A percentile compares a stretch with the other conserved stretches of the same genome.
These are phyloP conservation scores for Suillus americanus DNA, from an alignment of 768 basidiomycete species.

Conservation along the genomic window DNA sequence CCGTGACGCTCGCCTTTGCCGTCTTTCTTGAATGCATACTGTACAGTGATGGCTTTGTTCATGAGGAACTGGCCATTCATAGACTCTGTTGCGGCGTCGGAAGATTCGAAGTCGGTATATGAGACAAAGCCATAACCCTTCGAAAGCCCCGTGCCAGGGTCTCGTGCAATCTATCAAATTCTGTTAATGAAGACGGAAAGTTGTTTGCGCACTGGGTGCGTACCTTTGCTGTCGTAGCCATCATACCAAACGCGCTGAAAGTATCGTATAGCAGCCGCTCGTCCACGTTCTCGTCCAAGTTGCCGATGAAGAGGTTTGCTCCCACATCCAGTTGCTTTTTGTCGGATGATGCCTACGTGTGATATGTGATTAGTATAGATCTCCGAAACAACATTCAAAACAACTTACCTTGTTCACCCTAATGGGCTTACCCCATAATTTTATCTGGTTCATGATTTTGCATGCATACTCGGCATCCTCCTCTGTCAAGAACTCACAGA, in stretches of 20 bases:
- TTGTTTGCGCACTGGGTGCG: conserved; percentile 15
- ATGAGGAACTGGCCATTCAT: conserved; percentile 98
- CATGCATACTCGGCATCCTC: conserved; percentile 99
- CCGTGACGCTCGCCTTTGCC: conserved; percentile 98
- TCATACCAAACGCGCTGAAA: conserved; percentile 91
- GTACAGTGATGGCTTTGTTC: conserved; percentile 97
- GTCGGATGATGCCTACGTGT: conserved; percentile 85
- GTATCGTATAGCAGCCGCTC: conserved; percentile 92
- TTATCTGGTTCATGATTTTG: conserved; percentile 99
- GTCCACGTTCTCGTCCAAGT: conserved; percentile 93
- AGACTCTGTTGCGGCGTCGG: conserved; percentile 92
- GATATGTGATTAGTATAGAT: conserved; percentile 2
- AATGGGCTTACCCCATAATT: conserved; percentile 97
- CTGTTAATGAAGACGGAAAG: conserved; percentile 7
- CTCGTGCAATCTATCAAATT: conserved; percentile 77
- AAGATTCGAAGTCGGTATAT: conserved; percentile 96
- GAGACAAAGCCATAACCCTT: conserved; percentile 98
- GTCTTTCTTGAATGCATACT: conserved; percentile 99
- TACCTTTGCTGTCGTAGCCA: conserved; percentile 88
- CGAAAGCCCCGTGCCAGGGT: conserved; percentile 78
- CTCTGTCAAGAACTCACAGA: conserved; percentile 98
- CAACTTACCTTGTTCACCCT: conserved; percentile 94
- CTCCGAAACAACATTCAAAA: neutral
- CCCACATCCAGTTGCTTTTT: conserved; percentile 98
- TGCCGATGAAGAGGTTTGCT: conserved; percentile 96